These are phyloP conservation scores for Talinum fruticosum DNA, from an alignment of 148 eudicot genomes.

Conservation along the genomic window DNA sequence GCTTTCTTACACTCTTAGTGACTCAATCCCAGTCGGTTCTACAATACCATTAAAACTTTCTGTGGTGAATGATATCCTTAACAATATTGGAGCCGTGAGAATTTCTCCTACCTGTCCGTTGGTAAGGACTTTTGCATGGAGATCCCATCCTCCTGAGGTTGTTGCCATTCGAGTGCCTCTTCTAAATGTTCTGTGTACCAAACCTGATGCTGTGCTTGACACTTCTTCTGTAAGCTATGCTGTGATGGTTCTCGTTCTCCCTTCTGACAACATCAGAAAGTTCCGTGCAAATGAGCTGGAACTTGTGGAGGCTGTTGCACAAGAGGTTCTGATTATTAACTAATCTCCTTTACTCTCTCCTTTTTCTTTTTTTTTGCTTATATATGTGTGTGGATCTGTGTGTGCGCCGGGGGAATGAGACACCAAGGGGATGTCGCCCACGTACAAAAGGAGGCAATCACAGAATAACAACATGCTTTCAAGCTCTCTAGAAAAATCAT, in stretches of 20 bases:
- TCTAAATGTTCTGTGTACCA: conserved; percentile 38
- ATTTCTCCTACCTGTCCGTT: conserved; percentile 57
- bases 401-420: too few species aligned
- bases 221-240: conserved; percentile 51
- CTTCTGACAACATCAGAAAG: conserved; percentile 43
- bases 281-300: conserved; percentile 65
- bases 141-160: conserved; percentile 41
- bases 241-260: conserved; percentile 67
- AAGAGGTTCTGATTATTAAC: conserved; percentile 47
- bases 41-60: conserved; percentile 51
- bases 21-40: conserved; percentile 43
- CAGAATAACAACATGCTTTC: too few species aligned
- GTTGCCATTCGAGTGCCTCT: conserved; percentile 79
- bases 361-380: background rate
- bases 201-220: conserved; percentile 40
- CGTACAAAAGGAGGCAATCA: too few species aligned
- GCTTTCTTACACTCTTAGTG: conserved; percentile 48
- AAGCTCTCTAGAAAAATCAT: too few species aligned
- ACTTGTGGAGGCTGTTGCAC: conserved; percentile 64
- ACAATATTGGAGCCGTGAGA: conserved; percentile 43
- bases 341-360: background rate
- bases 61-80: conserved; percentile 43
- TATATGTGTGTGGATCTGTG: too few species aligned
- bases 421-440: too few species aligned
- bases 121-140: conserved; percentile 39